phyloP scores from a whole-genome alignment of 1,139 yeast species.

The Magnusiomyces sp. region DNA sequence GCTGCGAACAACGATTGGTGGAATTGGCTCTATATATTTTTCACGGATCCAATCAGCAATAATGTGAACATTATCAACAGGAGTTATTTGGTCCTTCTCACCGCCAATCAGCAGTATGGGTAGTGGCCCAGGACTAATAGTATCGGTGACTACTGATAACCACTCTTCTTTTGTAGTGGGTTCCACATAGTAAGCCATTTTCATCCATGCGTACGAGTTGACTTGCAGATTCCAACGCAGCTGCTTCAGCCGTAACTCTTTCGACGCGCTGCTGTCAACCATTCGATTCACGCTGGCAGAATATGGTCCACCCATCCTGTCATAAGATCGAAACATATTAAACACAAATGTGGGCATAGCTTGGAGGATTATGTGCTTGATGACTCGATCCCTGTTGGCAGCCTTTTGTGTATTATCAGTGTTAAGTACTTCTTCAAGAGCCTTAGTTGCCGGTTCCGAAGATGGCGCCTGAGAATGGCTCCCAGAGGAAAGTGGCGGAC shows the following conservation, averaged over 20 bases:
- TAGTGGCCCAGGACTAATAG: too few relatives aligned
- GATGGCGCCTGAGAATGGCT: too few relatives aligned
- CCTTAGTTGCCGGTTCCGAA: too few relatives aligned
- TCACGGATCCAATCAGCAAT: conserved; percentile 22
- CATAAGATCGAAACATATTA: conserved; percentile 48
- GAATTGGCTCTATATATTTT: conserved; percentile 14
- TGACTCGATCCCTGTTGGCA: conserved; percentile 26
- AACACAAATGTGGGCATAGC: conserved; percentile 42
- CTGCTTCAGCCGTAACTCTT: conserved; percentile 47
- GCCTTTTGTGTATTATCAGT: too few relatives aligned
- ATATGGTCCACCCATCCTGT: conserved; percentile 52
- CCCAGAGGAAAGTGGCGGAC: conserved; percentile 39
- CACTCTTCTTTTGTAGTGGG: conserved; percentile 41
- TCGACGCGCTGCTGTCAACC: conserved; percentile 29
- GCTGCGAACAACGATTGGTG: conserved; percentile 35
- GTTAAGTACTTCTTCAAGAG: too few relatives aligned
- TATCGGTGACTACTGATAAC: conserved; percentile 18
- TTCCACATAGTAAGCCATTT: conserved; percentile 44
- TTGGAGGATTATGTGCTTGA: too few relatives aligned
- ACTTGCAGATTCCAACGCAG: conserved; percentile 67
- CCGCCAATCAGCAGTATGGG: conserved; percentile 52
- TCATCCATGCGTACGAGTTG: conserved; percentile 45
- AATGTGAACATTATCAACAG: conserved; percentile 31
- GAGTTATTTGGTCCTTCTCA: conserved; percentile 48
- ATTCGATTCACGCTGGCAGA: conserved; percentile 52